A percentile compares a stretch with the other conserved stretches of the same genome.
phyloP scores from a whole-genome alignment of 2,329 filamentous ascomycete genomes.

The Trichoderma sp. region DNA sequence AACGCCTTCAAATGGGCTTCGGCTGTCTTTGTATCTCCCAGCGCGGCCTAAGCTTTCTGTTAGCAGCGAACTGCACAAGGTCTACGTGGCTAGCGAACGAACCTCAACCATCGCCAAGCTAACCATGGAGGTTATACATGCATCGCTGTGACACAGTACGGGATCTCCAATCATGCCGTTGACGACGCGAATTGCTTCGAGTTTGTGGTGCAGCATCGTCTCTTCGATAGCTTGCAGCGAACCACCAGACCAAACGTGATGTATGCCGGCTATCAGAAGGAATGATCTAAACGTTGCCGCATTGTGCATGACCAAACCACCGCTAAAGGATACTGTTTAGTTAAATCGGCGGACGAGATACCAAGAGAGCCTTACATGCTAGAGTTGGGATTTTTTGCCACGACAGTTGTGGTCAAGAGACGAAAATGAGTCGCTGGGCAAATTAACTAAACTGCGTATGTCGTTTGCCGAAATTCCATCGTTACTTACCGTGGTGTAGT shows the following conservation, averaged over 20 bases:
- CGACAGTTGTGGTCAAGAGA: neutral
- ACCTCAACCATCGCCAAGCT: neutral
- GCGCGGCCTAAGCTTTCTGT: neutral
- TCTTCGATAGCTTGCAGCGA: slow-evolving; percentile 1
- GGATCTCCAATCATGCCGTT: slow-evolving; percentile 1
- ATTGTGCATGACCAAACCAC: neutral
- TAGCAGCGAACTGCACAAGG: neutral
- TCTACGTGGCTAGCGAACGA: neutral
- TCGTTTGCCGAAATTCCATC: neutral
- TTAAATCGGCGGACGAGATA: neutral
- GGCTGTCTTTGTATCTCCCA: neutral
- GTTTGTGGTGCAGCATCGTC: slow-evolving; percentile 5
- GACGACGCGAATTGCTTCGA: neutral
- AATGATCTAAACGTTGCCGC: neutral
- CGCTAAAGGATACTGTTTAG: neutral
- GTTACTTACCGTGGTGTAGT: neutral
- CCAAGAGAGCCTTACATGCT: neutral
- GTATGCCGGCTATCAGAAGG: neutral
- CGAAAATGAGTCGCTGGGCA: neutral
- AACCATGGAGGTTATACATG: neutral
- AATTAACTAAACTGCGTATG: neutral
- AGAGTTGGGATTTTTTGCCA: neutral
- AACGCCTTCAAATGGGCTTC: neutral
- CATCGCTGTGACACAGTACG: neutral
- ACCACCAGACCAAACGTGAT: neutral